Evolutionary conservation across 2,329 filamentous ascomycete species (phyloP), one percentile per base, ranked within the genome.

Genomic region (Aspergillus udagawae): DNA sequence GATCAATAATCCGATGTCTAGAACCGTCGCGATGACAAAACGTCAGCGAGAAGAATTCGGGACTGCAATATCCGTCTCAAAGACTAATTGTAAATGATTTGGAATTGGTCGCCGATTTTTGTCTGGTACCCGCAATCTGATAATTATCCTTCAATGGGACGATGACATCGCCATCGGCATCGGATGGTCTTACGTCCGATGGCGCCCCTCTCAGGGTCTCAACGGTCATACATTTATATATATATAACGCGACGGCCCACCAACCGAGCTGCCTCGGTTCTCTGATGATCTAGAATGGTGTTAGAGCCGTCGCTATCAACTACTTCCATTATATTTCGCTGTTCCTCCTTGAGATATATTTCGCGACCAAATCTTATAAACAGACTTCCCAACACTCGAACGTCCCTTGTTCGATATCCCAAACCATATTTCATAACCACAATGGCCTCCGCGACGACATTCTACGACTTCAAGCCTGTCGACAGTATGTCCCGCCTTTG

Each of bases 401-500:
- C 42, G 47, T 51, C 49, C 35, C 32, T 45, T n/a, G 38, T 47
- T 25, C 48, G 21, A 25, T 53, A 20, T 42, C 29, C 54, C 28
- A 45, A 51, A 21, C 25, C 23, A 14, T 12, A 4, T n/a, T 54
- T 61, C 47, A 53, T 49, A 54, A 63, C 54, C 60, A 79, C 67
- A 65, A 85, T 85, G 83, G 68, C 83, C 21, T 83, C 82, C 57
- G 82, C 83, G 52, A 84, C 82, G 20, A 76, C 69, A 32, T 85
- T 86, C 71, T 84, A 77, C 77, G 82, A 85, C 56, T 86, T 86
- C 71, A 81, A 82, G 74, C 81, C 83, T 49, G 76, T 77, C 56
- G 81, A 84, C 65, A 83, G 81, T 83, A 76, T 60, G 80, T 78
- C 35, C 42, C 47, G 48, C 42, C 28, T 28, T 32, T 7, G 27